Evolutionary conservation across 768 basidiomycete species (phyloP), one percentile per base, ranked within the genome.

Genomic region (Strobilomyces confusus): DNA sequence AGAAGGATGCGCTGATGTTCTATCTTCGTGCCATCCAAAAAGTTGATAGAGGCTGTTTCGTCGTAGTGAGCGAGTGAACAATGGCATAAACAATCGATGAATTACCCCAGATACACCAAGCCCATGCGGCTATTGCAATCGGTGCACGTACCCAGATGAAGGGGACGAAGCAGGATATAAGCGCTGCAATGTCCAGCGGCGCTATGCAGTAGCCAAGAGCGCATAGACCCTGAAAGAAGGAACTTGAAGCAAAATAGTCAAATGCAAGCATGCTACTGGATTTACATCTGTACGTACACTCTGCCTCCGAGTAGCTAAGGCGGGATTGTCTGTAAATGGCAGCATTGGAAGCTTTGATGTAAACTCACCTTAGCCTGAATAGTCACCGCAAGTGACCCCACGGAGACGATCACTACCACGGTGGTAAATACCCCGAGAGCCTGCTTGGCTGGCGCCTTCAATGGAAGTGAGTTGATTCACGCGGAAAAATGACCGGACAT

Each of bases 21-120:
- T 58, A 98, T 89, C 73, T 89, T 90, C 0, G 94, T 95, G 12
- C 95, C 95, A 59, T 93, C 94, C 61, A 98, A 77, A 73, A 97
- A 97, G 71, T 95, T 95, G 45, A 95, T 87, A 19, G 93, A 89
- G 2, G 95, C 94, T 97, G 46, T 44, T 29, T 45, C 13, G 25
- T 38, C 22, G 11, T 20, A 23, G 43, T 57, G 9, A 61, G 59
- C 15, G 7, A 8, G 32, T 37, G 29, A 48, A 26, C 8, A 12
- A 32, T 2, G 25, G 48, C 23, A 34, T 23, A 29, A 42, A 20
- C 38, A 48, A 26, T 20, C 29, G 20, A 26, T 40, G 11, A 40
- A n/a, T 23, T 64, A 98, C 95, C 95, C 93, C 94, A 98, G 53
- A 97, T 89, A 68, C 87, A 92, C 95, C 95, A 98, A 34, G 79